Percentiles rank a stretch among this genome's conserved stretches.
Conservation (phyloP, 305 asterid genomes). For the Lippia alba region DNA sequence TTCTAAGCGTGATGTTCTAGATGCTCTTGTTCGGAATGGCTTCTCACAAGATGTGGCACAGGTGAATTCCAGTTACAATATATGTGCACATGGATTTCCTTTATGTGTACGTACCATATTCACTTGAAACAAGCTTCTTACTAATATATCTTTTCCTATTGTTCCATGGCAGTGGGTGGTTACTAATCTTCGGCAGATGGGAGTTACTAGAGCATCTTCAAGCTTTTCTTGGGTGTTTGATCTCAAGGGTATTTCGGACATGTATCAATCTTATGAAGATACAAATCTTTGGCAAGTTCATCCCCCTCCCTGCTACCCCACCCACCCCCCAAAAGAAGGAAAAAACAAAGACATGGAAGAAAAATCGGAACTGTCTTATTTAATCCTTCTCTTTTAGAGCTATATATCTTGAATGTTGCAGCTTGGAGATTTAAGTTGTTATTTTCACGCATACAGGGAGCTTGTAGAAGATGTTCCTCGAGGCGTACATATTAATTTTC, state of each 20-base stretch:
- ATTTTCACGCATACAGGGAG: slow-evolving; percentile 56
- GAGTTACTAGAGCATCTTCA: slow-evolving; percentile 60
- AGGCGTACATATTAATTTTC: slow-evolving; percentile 87
- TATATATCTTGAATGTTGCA: neutral
- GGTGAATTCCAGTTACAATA: slow-evolving; percentile 44
- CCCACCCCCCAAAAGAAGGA: neutral
- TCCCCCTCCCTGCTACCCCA: too few species aligned
- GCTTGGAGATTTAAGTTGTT: too few species aligned
- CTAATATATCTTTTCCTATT: slow-evolving; percentile 1
- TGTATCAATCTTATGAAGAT: slow-evolving; percentile 94
- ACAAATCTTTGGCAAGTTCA: slow-evolving; percentile 73
- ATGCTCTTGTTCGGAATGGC: slow-evolving; percentile 75
- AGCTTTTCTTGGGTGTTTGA: slow-evolving; percentile 79
- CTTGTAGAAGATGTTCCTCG: slow-evolving; percentile 95
- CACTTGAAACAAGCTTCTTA: slow-evolving; percentile 3
- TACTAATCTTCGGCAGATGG: slow-evolving; percentile 73
- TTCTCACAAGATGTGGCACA: slow-evolving; percentile 95
- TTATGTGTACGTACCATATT: neutral
- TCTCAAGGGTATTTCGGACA: slow-evolving; percentile 85
- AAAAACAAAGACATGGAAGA: neutral
- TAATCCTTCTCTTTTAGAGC: neutral
- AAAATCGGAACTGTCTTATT: slow-evolving; percentile 9
- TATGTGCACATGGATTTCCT: neutral
- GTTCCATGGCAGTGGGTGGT: slow-evolving; percentile 82
- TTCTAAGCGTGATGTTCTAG: slow-evolving; percentile 77